Percentiles rank a stretch among this genome's conserved stretches.
phyloP scores from a whole-genome alignment of 2,329 filamentous ascomycete species.

The Xylariaceae sp. region DNA sequence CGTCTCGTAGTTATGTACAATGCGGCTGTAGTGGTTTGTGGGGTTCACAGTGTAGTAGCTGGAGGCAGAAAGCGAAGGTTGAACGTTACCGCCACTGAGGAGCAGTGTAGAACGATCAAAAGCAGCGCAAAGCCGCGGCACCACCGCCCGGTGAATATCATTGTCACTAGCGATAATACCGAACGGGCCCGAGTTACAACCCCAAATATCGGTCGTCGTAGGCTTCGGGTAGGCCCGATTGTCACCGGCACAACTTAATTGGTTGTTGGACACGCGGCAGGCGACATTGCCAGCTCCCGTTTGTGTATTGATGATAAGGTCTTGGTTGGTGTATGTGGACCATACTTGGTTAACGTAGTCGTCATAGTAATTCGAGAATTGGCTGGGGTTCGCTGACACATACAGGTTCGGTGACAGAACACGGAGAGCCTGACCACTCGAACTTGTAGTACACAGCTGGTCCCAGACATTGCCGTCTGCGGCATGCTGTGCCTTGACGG shows the following conservation, averaged over 20 bases:
- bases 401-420: conserved; percentile 53
- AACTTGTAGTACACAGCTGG: conserved; percentile 49
- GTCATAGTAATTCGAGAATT: conserved; percentile 50
- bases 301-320: conserved; percentile 53
- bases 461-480: conserved; percentile 52
- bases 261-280: conserved; percentile 45
- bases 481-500: conserved; percentile 44
- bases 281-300: conserved; percentile 45
- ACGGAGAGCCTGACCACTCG: conserved; percentile 48
- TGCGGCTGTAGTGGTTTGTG: conserved; percentile 62
- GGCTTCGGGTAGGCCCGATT: conserved; percentile 52
- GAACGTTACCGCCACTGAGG: conserved; percentile 51
- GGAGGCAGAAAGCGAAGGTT: conserved; percentile 47
- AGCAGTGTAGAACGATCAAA: conserved; percentile 54
- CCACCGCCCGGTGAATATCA: conserved; percentile 48
- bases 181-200: conserved; percentile 57
- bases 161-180: conserved; percentile 46
- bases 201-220: conserved; percentile 54
- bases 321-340: conserved; percentile 45
- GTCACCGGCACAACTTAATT: conserved; percentile 50
- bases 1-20: conserved; percentile 65
- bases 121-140: conserved; percentile 57
- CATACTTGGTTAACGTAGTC: conserved; percentile 55
- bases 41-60: conserved; percentile 52
- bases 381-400: conserved; percentile 41